Conservation (phyloP, 169 alveolate species). For the Plasmodium sp. region DNA sequence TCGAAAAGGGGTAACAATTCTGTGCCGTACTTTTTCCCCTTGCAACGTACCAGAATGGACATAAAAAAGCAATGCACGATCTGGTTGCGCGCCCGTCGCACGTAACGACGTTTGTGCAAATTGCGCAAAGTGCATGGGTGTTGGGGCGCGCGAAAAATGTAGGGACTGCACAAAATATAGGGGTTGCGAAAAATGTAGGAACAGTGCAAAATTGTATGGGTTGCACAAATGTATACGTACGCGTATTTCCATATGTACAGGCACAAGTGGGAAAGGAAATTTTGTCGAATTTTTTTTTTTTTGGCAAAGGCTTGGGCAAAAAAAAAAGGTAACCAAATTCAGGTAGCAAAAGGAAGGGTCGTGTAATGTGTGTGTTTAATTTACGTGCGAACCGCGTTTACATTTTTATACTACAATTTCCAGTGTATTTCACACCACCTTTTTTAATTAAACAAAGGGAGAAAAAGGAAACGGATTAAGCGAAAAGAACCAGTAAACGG, state of each 20-base stretch:
- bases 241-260: not conserved
- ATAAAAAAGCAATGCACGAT: conserved; percentile 8
- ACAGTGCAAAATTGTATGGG: not conserved
- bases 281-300: conserved; percentile 16
- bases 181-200: not conserved
- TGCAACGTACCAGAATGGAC: not conserved
- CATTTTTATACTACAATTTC: not conserved
- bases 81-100: not conserved
- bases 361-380: conserved; percentile 22
- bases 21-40: not conserved
- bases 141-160: not conserved
- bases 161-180: not conserved
- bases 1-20: not conserved
- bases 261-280: not conserved
- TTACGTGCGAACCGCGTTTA: conserved; percentile 6
- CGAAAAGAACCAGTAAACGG: not conserved
- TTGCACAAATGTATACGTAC: not conserved
- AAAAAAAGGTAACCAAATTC: conserved; percentile 14
- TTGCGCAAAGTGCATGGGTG: not conserved
- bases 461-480: not conserved
- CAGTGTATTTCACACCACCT: not conserved
- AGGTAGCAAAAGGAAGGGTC: not conserved
- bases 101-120: not conserved
- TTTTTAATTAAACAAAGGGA: not conserved
- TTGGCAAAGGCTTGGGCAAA: not conserved